Evolutionary conservation across 2,329 filamentous ascomycete species (phyloP), one percentile per base, ranked within the genome.

Genomic region (Penicillium sp.): DNA sequence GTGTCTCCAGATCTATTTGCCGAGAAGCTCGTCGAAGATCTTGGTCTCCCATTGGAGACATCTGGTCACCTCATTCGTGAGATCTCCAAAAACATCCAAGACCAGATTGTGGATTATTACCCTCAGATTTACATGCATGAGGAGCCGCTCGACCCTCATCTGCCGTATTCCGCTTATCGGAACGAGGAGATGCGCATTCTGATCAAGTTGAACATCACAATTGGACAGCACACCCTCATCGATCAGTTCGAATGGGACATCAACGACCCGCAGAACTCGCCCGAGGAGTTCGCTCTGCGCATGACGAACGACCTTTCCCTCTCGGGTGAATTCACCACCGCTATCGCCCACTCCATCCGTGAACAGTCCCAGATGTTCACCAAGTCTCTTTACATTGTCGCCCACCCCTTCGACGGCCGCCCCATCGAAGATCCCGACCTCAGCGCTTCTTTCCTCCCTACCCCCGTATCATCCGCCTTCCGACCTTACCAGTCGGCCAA

Each of bases 191-290:
- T 99, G 92, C 88, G 94, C 45, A 89, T 99, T 61, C 77, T 95
- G 39, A 85, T 99, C 73, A 97, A 96, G 73, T 80, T 99, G 45
- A 96, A 97, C 73, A 96, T 99, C 66, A 97, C 94, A 6, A 96
- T 99, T 66, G 94, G 92, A 36, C 88, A 90, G 57, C 90, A 95
- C 67, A 97, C 92, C 0, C 79, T 99, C 24, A 87, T 96, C 31
- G 94, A 99, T 66, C 94, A 97, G 69, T 97, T 99, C 56, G 94
- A 99, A 73, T 99, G 94, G 94, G 94, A 99, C 63, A 91, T 97
- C 69, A 97, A 97, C 73, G 95, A 96, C 69, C 88, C 92, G 0
- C 77, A 87, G 48, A 99, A 99, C 70, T 95, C 89, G 0, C 91
- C 94, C 2, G 94, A 99, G 73, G 90, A 95, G 51, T 99, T 99